A percentile compares a stretch with the other conserved stretches of the same genome.
Conservation (phyloP, 805 yeast species). For the Metschnikowia cerradonensis region DNA sequence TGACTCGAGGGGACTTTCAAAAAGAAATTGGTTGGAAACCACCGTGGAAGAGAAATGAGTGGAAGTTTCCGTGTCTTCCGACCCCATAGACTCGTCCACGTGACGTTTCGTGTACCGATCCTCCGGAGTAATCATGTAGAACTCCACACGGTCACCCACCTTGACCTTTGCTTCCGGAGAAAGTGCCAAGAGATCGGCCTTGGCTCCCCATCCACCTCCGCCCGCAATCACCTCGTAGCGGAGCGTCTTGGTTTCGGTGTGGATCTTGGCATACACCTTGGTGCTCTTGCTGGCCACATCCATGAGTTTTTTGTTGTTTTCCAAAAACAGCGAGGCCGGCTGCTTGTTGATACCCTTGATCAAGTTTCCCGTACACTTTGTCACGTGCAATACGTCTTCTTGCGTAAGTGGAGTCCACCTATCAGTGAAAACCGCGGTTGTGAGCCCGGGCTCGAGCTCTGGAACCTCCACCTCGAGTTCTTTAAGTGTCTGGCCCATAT, state of each 20-base stretch:
- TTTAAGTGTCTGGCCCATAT: conserved; percentile 29
- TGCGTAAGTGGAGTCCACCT: conserved; percentile 32
- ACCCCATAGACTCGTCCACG: too few species aligned
- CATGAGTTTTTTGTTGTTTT: conserved; percentile 40
- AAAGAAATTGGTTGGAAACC: conserved; percentile 14
- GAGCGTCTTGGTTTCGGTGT: conserved; percentile 8
- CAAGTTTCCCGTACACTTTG: conserved; percentile 54
- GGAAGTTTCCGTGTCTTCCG: neutral
- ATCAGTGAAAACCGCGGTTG: conserved; percentile 18
- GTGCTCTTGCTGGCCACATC: conserved; percentile 40
- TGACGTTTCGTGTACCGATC: conserved; percentile 17
- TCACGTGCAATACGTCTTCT: conserved; percentile 35
- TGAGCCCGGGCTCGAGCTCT: conserved; percentile 8
- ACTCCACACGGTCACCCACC: conserved; percentile 46
- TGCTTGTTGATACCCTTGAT: conserved; percentile 50
- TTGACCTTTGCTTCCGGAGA: conserved; percentile 51
- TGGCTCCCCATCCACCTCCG: conserved; percentile 74
- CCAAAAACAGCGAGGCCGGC: conserved; percentile 57
- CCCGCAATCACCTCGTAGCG: conserved; percentile 62
- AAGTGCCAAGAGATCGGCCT: conserved; percentile 60
- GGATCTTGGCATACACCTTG: conserved; percentile 36
- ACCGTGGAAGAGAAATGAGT: neutral
- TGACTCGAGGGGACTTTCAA: conserved; percentile 35
- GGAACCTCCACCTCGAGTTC: conserved; percentile 26
- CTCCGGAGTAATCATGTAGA: conserved; percentile 41